Conservation (phyloP, 495 filamentous ascomycete species). For the Clohesyomyces aquaticus region DNA sequence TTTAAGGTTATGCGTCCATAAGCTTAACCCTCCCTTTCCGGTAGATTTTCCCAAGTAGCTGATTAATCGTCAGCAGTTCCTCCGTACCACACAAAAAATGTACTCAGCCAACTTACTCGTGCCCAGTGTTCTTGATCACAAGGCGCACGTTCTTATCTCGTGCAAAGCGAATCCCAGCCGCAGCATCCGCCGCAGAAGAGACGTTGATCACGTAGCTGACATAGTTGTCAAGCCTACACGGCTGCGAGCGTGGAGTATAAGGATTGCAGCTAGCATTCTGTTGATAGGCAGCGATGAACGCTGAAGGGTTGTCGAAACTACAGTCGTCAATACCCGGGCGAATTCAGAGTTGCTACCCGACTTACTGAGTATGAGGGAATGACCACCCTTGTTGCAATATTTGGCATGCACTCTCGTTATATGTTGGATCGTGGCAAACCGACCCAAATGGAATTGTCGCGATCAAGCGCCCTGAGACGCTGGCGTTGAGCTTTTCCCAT, state of each 20-base stretch:
- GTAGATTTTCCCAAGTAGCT: slow-evolving; percentile 35
- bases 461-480: slow-evolving; percentile 25
- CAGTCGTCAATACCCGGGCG: background rate
- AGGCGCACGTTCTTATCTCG: slow-evolving; percentile 28
- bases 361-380: slow-evolving; percentile 10
- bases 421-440: slow-evolving; percentile 25
- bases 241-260: slow-evolving; percentile 52
- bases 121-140: slow-evolving; percentile 34
- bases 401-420: slow-evolving; percentile 16
- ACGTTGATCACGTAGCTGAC: slow-evolving; percentile 61
- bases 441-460: slow-evolving; percentile 13
- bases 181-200: slow-evolving; percentile 49
- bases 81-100: background rate
- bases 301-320: slow-evolving; percentile 40
- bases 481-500: slow-evolving; percentile 22
- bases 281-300: slow-evolving; percentile 53
- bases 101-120: slow-evolving; percentile 20
- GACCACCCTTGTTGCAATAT: slow-evolving; percentile 5
- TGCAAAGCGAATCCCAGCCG: slow-evolving; percentile 58
- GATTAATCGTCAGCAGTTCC: background rate
- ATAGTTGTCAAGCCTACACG: slow-evolving; percentile 64
- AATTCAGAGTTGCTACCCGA: background rate
- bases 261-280: slow-evolving; percentile 61
- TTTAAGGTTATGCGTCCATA: slow-evolving; percentile 35
- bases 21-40: slow-evolving; percentile 21